Base-by-base conservation (phyloP, 1,284 basidiomycete genomes). In the Ustilago loliicola region DNA sequence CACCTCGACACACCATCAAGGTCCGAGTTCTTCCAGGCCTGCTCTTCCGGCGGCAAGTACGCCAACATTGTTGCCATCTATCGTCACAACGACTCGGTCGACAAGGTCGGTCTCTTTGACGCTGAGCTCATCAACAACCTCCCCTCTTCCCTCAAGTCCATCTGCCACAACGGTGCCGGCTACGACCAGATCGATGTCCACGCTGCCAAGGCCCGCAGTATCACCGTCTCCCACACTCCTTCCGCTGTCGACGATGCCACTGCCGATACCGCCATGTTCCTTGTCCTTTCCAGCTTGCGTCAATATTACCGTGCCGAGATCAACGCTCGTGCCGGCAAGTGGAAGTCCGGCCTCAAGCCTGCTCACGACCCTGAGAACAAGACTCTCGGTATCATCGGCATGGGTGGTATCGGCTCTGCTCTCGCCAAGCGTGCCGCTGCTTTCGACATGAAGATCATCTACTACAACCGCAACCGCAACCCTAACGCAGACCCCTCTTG, bases 61-160 rank as follows among this genome's bases (percentile, higher is more conserved):
- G 89, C 89, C 53, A 90, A 91, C 40, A 89, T 91, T 2, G 89
- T 92, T 13, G 95, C 91, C 29, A 91, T 96, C 70, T 96, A 95
- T 88, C 90, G 93, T 61, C 89, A 92, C 85, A 92, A 93, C 87
- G 87, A 85, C 36, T 81, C 84, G 2, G 76, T 75, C 0, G 56
- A 67, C 60, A 80, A 77, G 45, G 72, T 83, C 30, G 83, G 83
- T 38, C 54, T 76, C 30, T 84, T 84, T 42, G 83, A 84, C 60
- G 60, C 74, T 51, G 75, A 82, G 50, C 79, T 84, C 13, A 66
- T 84, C 27, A 56, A 58, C 25, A 34, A 52, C 34, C 76, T 84
- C 17, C 83, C 83, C 19, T 9, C 57, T 7, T 73, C 76, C 21
- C 73, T 83, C 64, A 72, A 78, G 58, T 84, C 76, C 30, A 74